A percentile compares a stretch with the other conserved stretches of the same genome.
Evolutionary conservation across 768 basidiomycete species (phyloP).

Genomic region (Leccinum subgranulosum): DNA sequence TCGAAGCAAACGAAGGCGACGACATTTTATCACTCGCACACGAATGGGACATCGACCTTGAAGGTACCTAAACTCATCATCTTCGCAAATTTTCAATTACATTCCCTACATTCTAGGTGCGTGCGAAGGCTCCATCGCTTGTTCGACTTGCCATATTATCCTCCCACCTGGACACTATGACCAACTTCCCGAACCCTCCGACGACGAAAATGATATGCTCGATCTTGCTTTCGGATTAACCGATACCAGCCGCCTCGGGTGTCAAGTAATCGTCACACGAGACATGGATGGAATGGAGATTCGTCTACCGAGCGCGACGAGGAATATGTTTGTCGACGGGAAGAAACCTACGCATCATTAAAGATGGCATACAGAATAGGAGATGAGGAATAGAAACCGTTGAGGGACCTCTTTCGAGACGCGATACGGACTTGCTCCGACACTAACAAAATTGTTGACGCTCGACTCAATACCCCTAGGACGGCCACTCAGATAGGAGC

Average conservation of each 20-base stretch:
- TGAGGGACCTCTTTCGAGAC: not conserved
- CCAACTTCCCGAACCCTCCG: constrained; percentile 85
- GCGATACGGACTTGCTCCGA: not conserved
- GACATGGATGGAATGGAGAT: constrained; percentile 84
- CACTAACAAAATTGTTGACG: not conserved
- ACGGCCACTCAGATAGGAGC: not conserved
- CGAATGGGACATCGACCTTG: constrained; percentile 93
- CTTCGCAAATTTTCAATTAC: not conserved
- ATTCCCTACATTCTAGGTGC: constrained; percentile 57
- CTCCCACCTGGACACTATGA: constrained; percentile 64
- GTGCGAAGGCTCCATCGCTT: constrained; percentile 95
- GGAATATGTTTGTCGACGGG: constrained; percentile 97
- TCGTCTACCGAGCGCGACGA: constrained; percentile 84
- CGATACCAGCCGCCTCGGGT: constrained; percentile 83
- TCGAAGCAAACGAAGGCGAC: constrained; percentile 93
- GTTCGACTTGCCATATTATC: constrained; percentile 97
- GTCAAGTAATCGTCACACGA: constrained; percentile 73
- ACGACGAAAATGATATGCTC: constrained; percentile 98
- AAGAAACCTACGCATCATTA: constrained; percentile 54
- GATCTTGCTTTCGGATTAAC: constrained; percentile 97
- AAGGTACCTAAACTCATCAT: constrained; percentile 55
- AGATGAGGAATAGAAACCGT: not conserved
- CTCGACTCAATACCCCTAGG: not conserved
- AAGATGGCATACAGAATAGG: not conserved
- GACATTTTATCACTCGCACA: constrained; percentile 89